These are phyloP conservation scores for Carallia pectinifolia DNA, from an alignment of 345 rosid species.

Conservation along the genomic window DNA sequence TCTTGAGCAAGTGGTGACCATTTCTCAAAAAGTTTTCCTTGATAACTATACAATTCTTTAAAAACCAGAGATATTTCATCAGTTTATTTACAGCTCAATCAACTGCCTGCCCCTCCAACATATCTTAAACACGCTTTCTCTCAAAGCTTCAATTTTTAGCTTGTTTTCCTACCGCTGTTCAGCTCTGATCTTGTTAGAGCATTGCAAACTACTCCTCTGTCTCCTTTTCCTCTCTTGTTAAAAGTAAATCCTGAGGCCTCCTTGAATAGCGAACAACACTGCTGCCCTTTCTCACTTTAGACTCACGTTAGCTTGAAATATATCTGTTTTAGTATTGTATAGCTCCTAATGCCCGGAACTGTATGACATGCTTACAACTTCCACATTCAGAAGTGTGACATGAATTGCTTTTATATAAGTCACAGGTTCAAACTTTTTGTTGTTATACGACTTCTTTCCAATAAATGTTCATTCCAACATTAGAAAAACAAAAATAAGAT, in stretches of 20 bases:
- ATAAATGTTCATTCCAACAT: conserved; percentile 5
- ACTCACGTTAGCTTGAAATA: background rate
- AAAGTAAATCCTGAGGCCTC: background rate
- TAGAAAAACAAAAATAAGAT: background rate
- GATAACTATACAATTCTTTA: background rate
- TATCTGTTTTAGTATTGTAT: background rate
- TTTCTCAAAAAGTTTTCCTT: background rate
- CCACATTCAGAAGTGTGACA: background rate
- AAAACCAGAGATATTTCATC: background rate
- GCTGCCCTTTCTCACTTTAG: background rate
- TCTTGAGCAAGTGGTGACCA: background rate
- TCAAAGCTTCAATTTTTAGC: too few species aligned
- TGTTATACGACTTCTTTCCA: conserved; percentile 7
- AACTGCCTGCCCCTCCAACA: too few species aligned
- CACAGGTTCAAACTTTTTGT: conserved; percentile 5
- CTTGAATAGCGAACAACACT: background rate
- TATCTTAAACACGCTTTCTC: too few species aligned
- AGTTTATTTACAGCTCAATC: background rate
- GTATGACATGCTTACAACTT: background rate
- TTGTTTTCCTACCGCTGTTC: too few species aligned
- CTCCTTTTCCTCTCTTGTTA: background rate
- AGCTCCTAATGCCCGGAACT: background rate
- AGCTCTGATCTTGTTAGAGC: too few species aligned
- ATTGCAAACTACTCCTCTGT: too few species aligned
- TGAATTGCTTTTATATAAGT: background rate